phyloP scores from a whole-genome alignment of 2,329 filamentous ascomycete species.

The Thyridium curvatum region DNA sequence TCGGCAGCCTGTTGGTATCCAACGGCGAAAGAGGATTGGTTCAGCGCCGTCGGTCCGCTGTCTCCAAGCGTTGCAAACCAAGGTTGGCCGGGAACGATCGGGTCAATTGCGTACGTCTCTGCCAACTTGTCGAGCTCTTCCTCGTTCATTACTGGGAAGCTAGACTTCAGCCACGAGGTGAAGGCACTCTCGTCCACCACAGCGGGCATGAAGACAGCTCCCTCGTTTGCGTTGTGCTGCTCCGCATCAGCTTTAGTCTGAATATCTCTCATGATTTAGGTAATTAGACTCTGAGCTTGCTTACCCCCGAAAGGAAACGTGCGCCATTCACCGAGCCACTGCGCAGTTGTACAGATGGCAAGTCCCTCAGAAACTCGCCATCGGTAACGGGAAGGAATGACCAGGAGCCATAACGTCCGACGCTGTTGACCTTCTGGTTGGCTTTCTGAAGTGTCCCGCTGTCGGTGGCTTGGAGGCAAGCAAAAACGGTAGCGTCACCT shows the following conservation, averaged over 20 bases:
- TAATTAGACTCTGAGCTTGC: no score
- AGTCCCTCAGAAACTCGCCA: constrained; percentile 19
- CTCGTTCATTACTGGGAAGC: no score
- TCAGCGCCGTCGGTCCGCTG: no score
- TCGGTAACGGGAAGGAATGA: constrained; percentile 28
- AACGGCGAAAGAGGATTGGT: constrained; percentile 20
- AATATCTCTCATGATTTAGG: no score
- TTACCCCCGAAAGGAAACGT: constrained; percentile 11
- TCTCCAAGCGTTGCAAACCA: no score
- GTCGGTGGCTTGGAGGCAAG: constrained; percentile 19
- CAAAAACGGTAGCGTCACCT: constrained; percentile 10
- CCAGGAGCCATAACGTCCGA: constrained; percentile 13
- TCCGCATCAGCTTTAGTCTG: no score
- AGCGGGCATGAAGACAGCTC: constrained; percentile 30
- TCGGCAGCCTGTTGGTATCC: constrained; percentile 44
- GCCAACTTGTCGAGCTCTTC: no score
- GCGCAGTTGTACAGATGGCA: constrained; percentile 20
- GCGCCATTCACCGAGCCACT: constrained; percentile 20
- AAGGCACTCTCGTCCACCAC: no score
- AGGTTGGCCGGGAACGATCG: no score
- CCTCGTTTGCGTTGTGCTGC: constrained; percentile 43
- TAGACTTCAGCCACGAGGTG: no score
- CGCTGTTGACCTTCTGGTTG: constrained; percentile 10
- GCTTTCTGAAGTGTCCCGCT: constrained; percentile 17
- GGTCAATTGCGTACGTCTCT: no score